Base-by-base conservation (phyloP, 164 flowering plant genomes). In the Umbilicus rupestris region DNA sequence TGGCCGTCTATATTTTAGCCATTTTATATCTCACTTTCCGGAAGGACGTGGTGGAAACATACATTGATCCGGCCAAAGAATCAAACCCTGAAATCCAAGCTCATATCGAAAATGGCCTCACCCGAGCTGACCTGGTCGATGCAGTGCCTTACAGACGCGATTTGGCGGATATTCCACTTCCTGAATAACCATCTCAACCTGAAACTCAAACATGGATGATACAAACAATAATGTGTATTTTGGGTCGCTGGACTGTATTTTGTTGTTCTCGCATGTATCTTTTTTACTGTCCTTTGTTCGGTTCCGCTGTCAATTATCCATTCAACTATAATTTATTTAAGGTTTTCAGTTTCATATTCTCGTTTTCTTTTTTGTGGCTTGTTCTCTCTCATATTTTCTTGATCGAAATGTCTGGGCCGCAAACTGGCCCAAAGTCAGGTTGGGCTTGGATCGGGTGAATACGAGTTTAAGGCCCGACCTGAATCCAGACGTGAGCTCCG, bases 1-100 rank as follows among this genome's bases (percentile, higher is more conserved):
- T 91, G 90, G 92, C 78, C 7, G 35, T 81, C 33, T 91, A 94
- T 58, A 39, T 91, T 4, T 12, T 84, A 1, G 69, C 92, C 0
- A 76, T 88, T 8, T 70, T 88, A 60, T 91, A 94, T 68, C 76
- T 91, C 1, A 84, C 82, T 37, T 80, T 89, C 29, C 67, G 97
- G 29, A 91, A 89, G 66, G 96, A 89, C 75, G 72, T 1, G 0
- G 89, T 71, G 0, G 87, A 76, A 3, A 89, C 95, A 4, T 89
- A 63, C 70, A 72, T 84, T 24, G 89, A 84, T 5, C 76, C 87
- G 17, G 16, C 72, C 5, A 77, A 81, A 41, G 50, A 57, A 7
- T 44, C 15, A 17, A 81, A 68, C 14, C 66, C 75, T 16, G 33
- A 45, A 3, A 70, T 68, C 8, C 84, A 83, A 70, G 66, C 57